These are phyloP conservation scores for Clarireedia sp. DNA, from an alignment of 2,329 filamentous ascomycete species.

Conservation along the genomic window DNA sequence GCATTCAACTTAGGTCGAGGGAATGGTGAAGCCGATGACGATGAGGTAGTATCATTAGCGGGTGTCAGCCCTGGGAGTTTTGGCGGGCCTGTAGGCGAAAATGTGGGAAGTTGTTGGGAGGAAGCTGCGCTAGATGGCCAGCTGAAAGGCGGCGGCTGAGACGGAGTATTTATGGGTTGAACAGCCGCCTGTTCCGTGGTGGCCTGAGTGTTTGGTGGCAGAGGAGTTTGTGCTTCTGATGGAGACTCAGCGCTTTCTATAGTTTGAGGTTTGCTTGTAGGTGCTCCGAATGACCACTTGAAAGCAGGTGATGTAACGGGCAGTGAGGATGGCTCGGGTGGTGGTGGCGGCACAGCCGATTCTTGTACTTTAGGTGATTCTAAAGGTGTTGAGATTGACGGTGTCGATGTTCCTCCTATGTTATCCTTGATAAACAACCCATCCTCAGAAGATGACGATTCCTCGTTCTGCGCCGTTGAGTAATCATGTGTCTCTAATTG, in stretches of 20 bases:
- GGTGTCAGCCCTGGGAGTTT: neutral
- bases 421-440: slow-evolving; percentile 22
- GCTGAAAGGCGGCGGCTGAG: neutral
- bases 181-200: neutral
- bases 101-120: neutral
- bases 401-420: neutral
- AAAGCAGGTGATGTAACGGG: neutral
- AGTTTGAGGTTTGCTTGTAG: neutral
- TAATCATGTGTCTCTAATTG: neutral
- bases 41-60: neutral
- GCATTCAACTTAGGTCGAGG: neutral
- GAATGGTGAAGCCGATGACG: neutral
- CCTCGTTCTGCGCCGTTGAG: neutral
- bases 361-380: neutral
- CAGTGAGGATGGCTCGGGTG: neutral
- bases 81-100: neutral
- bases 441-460: slow-evolving; percentile 31
- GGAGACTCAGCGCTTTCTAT: no score
- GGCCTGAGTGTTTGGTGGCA: neutral
- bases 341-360: neutral
- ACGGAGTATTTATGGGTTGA: neutral
- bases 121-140: neutral
- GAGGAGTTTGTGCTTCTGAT: neutral
- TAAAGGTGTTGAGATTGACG: neutral
- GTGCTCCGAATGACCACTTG: neutral